Conservation (phyloP, 2,329 filamentous ascomycete genomes). For the Dactylellina parvicollis region DNA sequence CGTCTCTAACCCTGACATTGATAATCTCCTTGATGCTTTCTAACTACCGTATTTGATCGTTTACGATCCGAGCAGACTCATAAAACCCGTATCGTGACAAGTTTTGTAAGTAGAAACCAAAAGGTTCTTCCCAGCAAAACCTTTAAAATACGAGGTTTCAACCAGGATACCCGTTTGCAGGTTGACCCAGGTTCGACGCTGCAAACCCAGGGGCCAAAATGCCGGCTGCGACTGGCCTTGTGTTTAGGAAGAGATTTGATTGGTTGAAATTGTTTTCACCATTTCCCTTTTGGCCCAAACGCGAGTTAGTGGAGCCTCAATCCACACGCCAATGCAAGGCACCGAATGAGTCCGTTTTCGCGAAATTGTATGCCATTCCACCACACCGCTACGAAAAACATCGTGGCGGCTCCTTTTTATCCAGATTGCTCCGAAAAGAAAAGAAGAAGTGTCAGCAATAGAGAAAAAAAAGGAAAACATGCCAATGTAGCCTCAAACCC, state of each 20-base stretch:
- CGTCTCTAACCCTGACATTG: neutral
- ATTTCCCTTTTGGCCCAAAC: slow-evolving; percentile 23
- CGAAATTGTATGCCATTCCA: slow-evolving; percentile 2
- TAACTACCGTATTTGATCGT: slow-evolving; percentile 23
- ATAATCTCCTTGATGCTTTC: neutral
- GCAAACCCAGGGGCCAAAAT: slow-evolving; percentile 3
- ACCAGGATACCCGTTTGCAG: slow-evolving; percentile 26
- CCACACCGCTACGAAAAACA: slow-evolving; percentile 23
- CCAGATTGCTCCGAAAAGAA: slow-evolving; percentile 27
- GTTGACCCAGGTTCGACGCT: too few species aligned
- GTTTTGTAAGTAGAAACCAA: neutral
- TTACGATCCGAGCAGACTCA: slow-evolving; percentile 11
- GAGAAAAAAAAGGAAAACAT: neutral
- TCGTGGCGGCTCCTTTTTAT: slow-evolving; percentile 46
- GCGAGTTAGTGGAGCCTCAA: slow-evolving; percentile 27
- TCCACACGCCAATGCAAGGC: slow-evolving; percentile 35
- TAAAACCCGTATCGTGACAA: slow-evolving; percentile 2
- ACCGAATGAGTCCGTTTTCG: slow-evolving; percentile 24
- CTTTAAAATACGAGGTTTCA: slow-evolving; percentile 35
- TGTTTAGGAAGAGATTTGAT: slow-evolving; percentile 19
- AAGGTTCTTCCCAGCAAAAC: neutral
- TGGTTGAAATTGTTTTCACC: slow-evolving; percentile 10
- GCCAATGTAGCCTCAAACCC: slow-evolving; percentile 1
- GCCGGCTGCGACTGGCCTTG: slow-evolving; percentile 3
- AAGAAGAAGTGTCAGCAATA: slow-evolving; percentile 1